phyloP scores from a whole-genome alignment of 805 yeast species.

The Starmerella vitae region DNA sequence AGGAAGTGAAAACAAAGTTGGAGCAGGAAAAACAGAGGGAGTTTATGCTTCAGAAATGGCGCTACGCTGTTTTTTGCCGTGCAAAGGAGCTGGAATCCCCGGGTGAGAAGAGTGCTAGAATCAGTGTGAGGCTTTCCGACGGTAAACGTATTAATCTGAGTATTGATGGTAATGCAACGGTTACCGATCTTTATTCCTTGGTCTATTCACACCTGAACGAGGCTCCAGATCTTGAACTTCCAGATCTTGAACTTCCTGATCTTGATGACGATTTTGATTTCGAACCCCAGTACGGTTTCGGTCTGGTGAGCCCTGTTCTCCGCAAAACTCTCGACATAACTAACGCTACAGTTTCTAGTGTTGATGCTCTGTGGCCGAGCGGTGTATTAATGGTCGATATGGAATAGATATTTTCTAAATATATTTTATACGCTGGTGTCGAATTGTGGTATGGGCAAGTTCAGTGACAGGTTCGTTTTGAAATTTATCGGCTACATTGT shows the following conservation, averaged over 20 bases:
- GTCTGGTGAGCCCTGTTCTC: constrained; percentile 44
- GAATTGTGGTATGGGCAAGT: constrained; percentile 1
- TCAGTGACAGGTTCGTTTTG: constrained; percentile 5
- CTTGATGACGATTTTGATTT: constrained; percentile 29
- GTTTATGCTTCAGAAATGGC: constrained; percentile 19
- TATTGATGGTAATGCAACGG: constrained; percentile 34
- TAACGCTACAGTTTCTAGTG: constrained; percentile 30
- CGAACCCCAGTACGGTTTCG: constrained; percentile 37
- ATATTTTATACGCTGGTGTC: background rate
- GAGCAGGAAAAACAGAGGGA: constrained; percentile 23
- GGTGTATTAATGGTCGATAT: constrained; percentile 47
- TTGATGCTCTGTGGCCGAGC: constrained; percentile 42
- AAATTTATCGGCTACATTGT: background rate
- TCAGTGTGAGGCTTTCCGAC: constrained; percentile 53
- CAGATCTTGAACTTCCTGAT: constrained; percentile 8
- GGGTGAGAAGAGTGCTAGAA: constrained; percentile 30
- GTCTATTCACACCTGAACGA: constrained; percentile 39
- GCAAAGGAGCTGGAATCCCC: constrained; percentile 9
- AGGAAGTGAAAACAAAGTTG: constrained; percentile 12
- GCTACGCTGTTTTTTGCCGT: constrained; percentile 23
- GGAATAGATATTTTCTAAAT: constrained; percentile 2
- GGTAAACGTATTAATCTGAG: constrained; percentile 47
- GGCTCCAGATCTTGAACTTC: constrained; percentile 19
- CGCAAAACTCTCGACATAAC: constrained; percentile 33
- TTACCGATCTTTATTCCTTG: constrained; percentile 58